Evolutionary conservation across 768 basidiomycete genomes (phyloP).

Genomic region (Tephrocybe sp.): DNA sequence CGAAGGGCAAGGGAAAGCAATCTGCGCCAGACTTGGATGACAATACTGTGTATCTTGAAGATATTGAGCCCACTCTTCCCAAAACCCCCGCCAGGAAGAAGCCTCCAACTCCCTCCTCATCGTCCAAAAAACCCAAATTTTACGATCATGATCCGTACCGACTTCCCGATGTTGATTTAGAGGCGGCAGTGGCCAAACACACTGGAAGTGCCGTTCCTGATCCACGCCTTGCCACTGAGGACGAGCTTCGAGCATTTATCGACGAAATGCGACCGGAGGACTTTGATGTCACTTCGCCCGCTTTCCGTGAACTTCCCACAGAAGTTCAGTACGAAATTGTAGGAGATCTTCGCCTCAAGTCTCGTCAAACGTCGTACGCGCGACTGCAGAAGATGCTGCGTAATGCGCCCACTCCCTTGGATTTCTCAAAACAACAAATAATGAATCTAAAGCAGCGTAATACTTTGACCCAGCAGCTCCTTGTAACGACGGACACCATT

Average conservation of each 20-base stretch:
- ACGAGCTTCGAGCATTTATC: slow-evolving; percentile 89
- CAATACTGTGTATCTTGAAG: slow-evolving; percentile 86
- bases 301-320: slow-evolving; percentile 89
- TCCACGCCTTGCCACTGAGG: slow-evolving; percentile 93
- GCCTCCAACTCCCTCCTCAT: slow-evolving; percentile 42
- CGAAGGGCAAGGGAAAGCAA: slow-evolving; percentile 48
- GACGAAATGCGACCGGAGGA: slow-evolving; percentile 96
- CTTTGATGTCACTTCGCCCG: slow-evolving; percentile 87
- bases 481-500: slow-evolving; percentile 90
- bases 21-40: slow-evolving; percentile 55
- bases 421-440: slow-evolving; percentile 97
- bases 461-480: slow-evolving; percentile 86
- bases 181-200: slow-evolving; percentile 59
- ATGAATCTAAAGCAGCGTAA: slow-evolving; percentile 88
- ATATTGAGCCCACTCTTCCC: slow-evolving; percentile 57
- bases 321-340: slow-evolving; percentile 99
- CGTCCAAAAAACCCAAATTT: slow-evolving; percentile 62
- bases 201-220: slow-evolving; percentile 69
- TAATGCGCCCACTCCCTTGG: slow-evolving; percentile 77
- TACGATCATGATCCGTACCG: slow-evolving; percentile 89
- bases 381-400: slow-evolving; percentile 90
- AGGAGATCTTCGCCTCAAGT: slow-evolving; percentile 92
- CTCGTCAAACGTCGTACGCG: slow-evolving; percentile 90
- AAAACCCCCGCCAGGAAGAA: slow-evolving; percentile 51
- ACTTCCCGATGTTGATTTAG: slow-evolving; percentile 82